These are phyloP conservation scores for Astrocystis sublimbata DNA, from an alignment of 495 filamentous ascomycete genomes.

Conservation along the genomic window DNA sequence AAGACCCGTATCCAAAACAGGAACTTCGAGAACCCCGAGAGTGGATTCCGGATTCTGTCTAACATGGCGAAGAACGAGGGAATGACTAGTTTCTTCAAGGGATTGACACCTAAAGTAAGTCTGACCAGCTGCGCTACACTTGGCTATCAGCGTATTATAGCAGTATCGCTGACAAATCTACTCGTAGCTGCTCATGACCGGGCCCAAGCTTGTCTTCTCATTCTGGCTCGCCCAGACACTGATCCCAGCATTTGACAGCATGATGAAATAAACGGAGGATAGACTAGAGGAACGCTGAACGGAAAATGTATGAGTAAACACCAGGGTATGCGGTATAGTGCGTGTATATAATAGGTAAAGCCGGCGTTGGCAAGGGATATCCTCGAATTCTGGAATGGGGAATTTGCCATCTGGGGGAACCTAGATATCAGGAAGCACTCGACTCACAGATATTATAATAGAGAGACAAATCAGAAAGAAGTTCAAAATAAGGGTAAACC, in stretches of 20 bases:
- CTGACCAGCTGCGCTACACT: neutral
- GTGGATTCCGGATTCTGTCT: constrained; percentile 83
- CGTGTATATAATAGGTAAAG: constrained; percentile 21
- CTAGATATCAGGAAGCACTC: constrained; percentile 14
- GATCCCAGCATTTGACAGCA: constrained; percentile 63
- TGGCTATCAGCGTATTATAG: neutral
- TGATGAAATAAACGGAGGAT: constrained; percentile 27
- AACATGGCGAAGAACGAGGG: constrained; percentile 94
- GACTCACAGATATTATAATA: constrained; percentile 13
- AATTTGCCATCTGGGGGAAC: constrained; percentile 13
- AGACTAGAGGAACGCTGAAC: neutral
- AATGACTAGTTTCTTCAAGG: constrained; percentile 89
- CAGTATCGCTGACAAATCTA: constrained; percentile 15
- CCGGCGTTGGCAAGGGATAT: constrained; percentile 15
- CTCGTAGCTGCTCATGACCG: constrained; percentile 86
- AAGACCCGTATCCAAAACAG: constrained; percentile 99
- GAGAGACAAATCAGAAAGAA: neutral
- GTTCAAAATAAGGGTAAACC: neutral
- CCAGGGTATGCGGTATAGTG: constrained; percentile 12
- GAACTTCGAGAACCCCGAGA: constrained; percentile 97
- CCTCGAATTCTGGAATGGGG: neutral
- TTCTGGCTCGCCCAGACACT: constrained; percentile 98
- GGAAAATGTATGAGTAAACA: constrained; percentile 11
- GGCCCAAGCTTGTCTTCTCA: constrained; percentile 97
- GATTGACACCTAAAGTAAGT: constrained; percentile 79